Conservation (phyloP, 2,329 filamentous ascomycete species). For the Stemphylium lycopersici region DNA sequence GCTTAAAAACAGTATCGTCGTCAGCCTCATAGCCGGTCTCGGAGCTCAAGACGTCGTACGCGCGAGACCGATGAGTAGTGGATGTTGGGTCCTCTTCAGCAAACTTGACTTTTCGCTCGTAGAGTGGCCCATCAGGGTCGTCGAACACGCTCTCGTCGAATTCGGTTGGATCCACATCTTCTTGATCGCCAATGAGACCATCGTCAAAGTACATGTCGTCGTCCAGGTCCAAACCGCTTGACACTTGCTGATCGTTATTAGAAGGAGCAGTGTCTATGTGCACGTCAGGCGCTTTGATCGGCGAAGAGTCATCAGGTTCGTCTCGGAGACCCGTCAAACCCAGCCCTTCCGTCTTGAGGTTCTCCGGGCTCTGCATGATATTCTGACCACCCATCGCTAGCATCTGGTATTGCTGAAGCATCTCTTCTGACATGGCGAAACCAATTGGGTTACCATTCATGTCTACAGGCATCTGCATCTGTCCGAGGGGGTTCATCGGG, state of each 20-base stretch:
- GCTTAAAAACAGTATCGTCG: slow-evolving; percentile 36
- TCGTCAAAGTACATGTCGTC: slow-evolving; percentile 75
- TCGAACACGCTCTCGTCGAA: slow-evolving; percentile 80
- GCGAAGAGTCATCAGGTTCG: slow-evolving; percentile 11
- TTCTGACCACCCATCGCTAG: slow-evolving; percentile 2
- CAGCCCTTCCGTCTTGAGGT: slow-evolving; percentile 15
- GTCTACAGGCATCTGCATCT: slow-evolving; percentile 37
- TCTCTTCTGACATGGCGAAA: slow-evolving; percentile 39
- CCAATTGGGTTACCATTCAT: slow-evolving; percentile 41
- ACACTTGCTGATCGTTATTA: slow-evolving; percentile 14
- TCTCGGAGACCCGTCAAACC: slow-evolving; percentile 25
- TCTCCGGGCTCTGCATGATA: neutral
- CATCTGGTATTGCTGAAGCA: slow-evolving; percentile 27
- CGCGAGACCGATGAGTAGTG: slow-evolving; percentile 23
- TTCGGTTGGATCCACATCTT: slow-evolving; percentile 56
- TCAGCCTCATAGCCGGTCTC: slow-evolving; percentile 43
- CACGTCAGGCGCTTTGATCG: slow-evolving; percentile 15
- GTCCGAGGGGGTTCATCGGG: slow-evolving; percentile 29
- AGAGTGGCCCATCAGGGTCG: slow-evolving; percentile 51
- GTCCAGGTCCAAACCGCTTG: slow-evolving; percentile 27
- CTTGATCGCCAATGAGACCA: slow-evolving; percentile 62
- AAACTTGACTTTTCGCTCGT: slow-evolving; percentile 56
- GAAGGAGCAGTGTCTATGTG: slow-evolving; percentile 8
- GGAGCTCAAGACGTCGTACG: slow-evolving; percentile 20
- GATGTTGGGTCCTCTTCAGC: slow-evolving; percentile 23